phyloP scores from a whole-genome alignment of 1,284 basidiomycete species.

The Irpex sp. region DNA sequence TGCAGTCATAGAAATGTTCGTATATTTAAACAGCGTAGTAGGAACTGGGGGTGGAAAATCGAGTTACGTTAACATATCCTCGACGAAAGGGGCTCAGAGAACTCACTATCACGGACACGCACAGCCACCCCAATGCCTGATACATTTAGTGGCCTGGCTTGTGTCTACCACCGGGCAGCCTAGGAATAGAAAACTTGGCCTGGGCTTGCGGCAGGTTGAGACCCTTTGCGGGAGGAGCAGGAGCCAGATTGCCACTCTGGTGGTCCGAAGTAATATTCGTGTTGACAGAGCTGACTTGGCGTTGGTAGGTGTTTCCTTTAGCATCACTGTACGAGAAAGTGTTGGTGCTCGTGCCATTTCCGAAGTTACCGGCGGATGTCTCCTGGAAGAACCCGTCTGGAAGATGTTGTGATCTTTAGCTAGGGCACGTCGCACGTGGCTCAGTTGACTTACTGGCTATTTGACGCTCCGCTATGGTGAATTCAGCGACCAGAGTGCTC shows the following conservation, averaged over 20 bases:
- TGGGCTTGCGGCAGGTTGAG: constrained; percentile 17
- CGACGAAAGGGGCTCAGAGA: too few relatives aligned
- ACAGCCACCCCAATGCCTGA: background rate
- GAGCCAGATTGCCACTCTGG: constrained; percentile 53
- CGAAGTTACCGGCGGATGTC: constrained; percentile 45
- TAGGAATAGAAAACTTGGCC: constrained; percentile 25
- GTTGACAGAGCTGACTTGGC: constrained; percentile 56
- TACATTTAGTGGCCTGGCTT: background rate
- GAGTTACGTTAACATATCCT: too few relatives aligned
- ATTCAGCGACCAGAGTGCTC: constrained; percentile 53
- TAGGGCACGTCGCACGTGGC: background rate
- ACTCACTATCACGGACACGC: too few relatives aligned
- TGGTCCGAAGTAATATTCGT: constrained; percentile 60
- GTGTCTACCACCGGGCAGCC: constrained; percentile 40
- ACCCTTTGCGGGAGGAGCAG: constrained; percentile 15
- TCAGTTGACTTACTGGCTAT: constrained; percentile 40
- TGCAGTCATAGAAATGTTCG: too few relatives aligned
- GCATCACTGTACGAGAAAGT: constrained; percentile 59
- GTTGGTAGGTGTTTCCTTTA: constrained; percentile 58
- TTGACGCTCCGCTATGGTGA: constrained; percentile 57
- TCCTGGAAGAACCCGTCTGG: constrained; percentile 56
- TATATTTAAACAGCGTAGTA: too few relatives aligned
- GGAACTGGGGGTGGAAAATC: too few relatives aligned
- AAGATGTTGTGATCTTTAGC: background rate
- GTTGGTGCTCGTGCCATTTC: constrained; percentile 70